These are phyloP conservation scores for Mycena citricolor DNA, from an alignment of 1,284 basidiomycete genomes.

Conservation along the genomic window DNA sequence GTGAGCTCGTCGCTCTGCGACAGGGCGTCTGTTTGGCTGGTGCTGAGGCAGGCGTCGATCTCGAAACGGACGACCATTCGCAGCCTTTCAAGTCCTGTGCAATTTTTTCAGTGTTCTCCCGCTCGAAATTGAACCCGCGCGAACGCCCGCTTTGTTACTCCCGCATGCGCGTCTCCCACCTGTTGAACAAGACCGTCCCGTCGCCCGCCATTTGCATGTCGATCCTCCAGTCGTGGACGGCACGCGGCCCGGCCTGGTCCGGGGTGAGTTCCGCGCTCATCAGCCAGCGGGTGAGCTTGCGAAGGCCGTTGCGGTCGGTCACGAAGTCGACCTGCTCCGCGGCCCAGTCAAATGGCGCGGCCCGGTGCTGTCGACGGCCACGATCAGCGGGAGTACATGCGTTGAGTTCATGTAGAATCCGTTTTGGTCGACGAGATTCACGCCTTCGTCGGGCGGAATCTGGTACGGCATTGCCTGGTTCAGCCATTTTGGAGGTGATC, in stretches of 20 bases:
- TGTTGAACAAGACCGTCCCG: conserved; percentile 51
- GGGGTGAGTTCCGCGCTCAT: conserved; percentile 24
- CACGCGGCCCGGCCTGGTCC: not conserved
- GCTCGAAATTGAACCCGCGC: conserved; percentile 52
- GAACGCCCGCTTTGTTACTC: conserved; percentile 36
- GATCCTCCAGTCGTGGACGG: conserved; percentile 56
- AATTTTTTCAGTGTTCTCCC: conserved; percentile 38
- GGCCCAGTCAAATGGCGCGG: conserved; percentile 44
- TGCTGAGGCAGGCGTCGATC: conserved; percentile 38
- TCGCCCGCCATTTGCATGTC: conserved; percentile 55
- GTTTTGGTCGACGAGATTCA: conserved; percentile 49
- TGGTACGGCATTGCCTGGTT: conserved; percentile 42
- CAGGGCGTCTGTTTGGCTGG: conserved; percentile 21
- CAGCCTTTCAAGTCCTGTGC: conserved; percentile 44
- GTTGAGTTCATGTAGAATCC: conserved; percentile 42
- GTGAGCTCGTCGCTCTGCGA: conserved; percentile 34
- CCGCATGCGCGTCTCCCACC: conserved; percentile 43
- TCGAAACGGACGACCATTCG: conserved; percentile 52
- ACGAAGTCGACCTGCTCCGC: conserved; percentile 44
- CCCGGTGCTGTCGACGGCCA: conserved; percentile 44
- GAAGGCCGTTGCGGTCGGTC: conserved; percentile 54
- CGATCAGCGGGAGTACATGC: conserved; percentile 48
- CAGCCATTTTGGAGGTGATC: conserved; percentile 52
- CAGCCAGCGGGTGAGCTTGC: conserved; percentile 57
- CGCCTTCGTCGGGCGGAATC: conserved; percentile 45